Base-by-base conservation (phyloP, 2,329 filamentous ascomycete species). In the Endoconidiophora polonica region DNA sequence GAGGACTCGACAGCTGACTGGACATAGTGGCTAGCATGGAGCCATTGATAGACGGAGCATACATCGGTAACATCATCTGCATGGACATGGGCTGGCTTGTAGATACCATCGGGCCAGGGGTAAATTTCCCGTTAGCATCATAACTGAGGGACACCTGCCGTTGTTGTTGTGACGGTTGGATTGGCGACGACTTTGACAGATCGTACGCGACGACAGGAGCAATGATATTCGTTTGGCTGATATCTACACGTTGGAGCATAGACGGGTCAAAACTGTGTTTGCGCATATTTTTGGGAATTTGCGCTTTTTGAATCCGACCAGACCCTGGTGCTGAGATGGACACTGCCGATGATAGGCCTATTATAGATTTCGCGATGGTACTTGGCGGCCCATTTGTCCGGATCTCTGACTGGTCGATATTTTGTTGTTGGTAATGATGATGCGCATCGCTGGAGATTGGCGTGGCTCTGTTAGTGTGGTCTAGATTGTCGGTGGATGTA, bases 221-320 rank as follows among this genome's bases (percentile, higher is more conserved):
- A 43, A 72, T 50, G 44, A 76, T 61, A 57, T 74, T 77, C 52
- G 75, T 58, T 52, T 68, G 69, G 55, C 61, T 68, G n/a, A 67
- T 63, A 55, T 77, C 70, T 63, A 77, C 74, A 52, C 73, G 67
- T 44, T 70, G 66, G 14, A 79, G 59, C 7, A 64, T 66, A 2
- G 63, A 58, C 0, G 68, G 61, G 53, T 75, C 73, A 56, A 73
- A 68, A 0, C 73, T 73, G 50, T 66, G 68, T 56, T 72, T 76
- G 48, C 67, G 65, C 38, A 56, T 57, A 12, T 58, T 57, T 3
- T 59, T 57, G 22, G 54, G 56, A 56, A 66, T 70, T 7, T 63
- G 58, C 2, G 65, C 53, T 53, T 75, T 75, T 55, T 67, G 67
- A 2, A 74, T 61, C 52, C 73, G 68, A 51, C 68, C 70, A 1